Evolutionary conservation across 495 filamentous ascomycete genomes (phyloP).

Genomic region (Cryomyces antarcticus): DNA sequence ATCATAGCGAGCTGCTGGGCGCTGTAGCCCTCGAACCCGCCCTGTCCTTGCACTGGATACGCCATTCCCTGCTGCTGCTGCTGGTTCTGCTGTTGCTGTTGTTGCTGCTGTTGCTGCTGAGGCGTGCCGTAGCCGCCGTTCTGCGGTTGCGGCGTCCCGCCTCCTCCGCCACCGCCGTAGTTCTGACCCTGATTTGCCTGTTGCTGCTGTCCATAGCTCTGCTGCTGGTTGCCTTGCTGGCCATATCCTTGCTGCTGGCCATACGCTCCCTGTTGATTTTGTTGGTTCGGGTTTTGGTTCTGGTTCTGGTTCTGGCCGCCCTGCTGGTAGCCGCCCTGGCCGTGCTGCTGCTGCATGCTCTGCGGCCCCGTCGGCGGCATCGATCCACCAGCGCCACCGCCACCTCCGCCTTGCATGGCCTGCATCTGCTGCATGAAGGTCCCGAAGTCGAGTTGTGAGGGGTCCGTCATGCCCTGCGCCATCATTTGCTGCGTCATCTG

Average conservation of each 20-base stretch:
- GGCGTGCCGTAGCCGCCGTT: background rate
- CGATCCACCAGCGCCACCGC: background rate
- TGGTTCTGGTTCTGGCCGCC: too few species aligned
- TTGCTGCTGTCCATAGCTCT: too few species aligned
- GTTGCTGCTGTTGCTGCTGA: background rate
- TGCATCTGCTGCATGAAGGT: conserved; percentile 15
- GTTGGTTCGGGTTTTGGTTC: too few species aligned
- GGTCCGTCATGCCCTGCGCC: conserved; percentile 53
- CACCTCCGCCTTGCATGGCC: background rate
- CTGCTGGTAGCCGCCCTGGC: too few species aligned
- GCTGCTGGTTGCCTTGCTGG: background rate
- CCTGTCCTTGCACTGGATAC: too few species aligned
- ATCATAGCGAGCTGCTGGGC: too few species aligned
- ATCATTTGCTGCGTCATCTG: conserved; percentile 66
- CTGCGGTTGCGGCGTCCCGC: too few species aligned
- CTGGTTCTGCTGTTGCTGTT: background rate
- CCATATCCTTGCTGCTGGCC: background rate
- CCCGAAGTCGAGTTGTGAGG: conserved; percentile 45
- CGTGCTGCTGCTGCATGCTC: too few species aligned
- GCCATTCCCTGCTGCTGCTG: too few species aligned
- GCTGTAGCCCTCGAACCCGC: too few species aligned
- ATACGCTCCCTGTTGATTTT: background rate
- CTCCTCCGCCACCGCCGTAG: too few species aligned
- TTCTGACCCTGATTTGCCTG: too few species aligned
- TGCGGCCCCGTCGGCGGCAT: background rate